Percentiles rank a stretch among this genome's conserved stretches.
These are phyloP conservation scores for Corinectria fuckeliana DNA, from an alignment of 2,329 filamentous ascomycete genomes.

Conservation along the genomic window DNA sequence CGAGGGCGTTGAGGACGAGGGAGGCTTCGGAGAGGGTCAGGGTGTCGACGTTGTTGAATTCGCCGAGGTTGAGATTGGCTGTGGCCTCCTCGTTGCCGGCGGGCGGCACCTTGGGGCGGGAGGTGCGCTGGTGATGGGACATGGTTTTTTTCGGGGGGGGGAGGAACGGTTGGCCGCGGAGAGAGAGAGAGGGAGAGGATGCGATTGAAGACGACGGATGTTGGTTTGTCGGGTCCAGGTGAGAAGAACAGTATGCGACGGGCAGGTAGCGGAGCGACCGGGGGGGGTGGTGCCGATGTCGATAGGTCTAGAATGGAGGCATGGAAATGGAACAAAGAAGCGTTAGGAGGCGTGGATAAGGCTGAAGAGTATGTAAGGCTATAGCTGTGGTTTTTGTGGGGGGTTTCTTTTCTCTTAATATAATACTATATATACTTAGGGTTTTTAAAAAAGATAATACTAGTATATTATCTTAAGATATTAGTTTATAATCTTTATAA, in stretches of 20 bases:
- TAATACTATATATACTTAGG: no score
- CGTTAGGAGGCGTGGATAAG: constrained; percentile 5
- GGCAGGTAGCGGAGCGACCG: constrained; percentile 8
- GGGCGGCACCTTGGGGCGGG: constrained; percentile 71
- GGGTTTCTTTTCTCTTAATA: no score
- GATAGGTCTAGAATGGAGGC: neutral
- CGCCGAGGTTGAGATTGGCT: constrained; percentile 82
- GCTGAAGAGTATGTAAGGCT: constrained; percentile 16
- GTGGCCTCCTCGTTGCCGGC: constrained; percentile 89
- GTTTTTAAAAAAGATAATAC: no score
- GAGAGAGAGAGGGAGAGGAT: neutral
- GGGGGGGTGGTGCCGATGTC: neutral
- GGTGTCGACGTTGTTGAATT: constrained; percentile 91
- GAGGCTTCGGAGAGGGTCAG: constrained; percentile 91
- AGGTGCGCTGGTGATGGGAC: constrained; percentile 49
- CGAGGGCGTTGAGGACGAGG: constrained; percentile 88
- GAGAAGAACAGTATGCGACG: constrained; percentile 1
- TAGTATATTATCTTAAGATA: no score
- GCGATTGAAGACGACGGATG: neutral
- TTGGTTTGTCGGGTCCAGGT: neutral
- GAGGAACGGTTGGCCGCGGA: neutral
- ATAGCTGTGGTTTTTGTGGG: no score
- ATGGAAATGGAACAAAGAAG: neutral
- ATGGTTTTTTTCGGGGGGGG: constrained; percentile 27
- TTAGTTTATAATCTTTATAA: no score